Evolutionary conservation across 805 yeast species (phyloP).

Genomic region (Wickerhamomyces mucosus): DNA sequence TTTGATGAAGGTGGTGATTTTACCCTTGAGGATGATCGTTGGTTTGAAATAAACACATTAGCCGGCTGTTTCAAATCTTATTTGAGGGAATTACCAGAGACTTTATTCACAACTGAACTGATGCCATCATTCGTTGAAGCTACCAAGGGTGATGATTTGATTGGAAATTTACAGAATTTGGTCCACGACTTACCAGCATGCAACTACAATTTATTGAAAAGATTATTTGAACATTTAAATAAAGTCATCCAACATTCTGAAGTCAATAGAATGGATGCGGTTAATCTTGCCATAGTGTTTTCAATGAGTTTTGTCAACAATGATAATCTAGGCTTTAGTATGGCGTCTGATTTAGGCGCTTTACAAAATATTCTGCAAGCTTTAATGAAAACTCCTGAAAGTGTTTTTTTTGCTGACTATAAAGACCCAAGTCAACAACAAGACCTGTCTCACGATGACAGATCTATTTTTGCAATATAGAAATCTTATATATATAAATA

Average conservation of each 20-base stretch:
- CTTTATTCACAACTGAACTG: slow-evolving; percentile 59
- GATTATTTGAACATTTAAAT: slow-evolving; percentile 61
- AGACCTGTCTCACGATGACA: too few relatives aligned
- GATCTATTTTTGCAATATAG: too few relatives aligned
- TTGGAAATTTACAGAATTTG: slow-evolving; percentile 22
- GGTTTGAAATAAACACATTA: slow-evolving; percentile 77
- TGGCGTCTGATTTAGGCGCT: slow-evolving; percentile 43
- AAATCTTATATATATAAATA: too few relatives aligned
- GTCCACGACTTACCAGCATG: slow-evolving; percentile 45
- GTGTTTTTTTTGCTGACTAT: slow-evolving; percentile 19
- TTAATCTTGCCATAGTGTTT: slow-evolving; percentile 85
- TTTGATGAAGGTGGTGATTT: slow-evolving; percentile 42
- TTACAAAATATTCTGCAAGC: slow-evolving; percentile 42
- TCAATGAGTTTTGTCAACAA: slow-evolving; percentile 49
- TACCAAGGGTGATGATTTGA: slow-evolving; percentile 24
- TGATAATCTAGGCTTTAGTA: slow-evolving; percentile 31
- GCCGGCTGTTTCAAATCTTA: slow-evolving; percentile 83
- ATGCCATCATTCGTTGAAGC: slow-evolving; percentile 43
- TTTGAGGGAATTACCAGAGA: slow-evolving; percentile 81
- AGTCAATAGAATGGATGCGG: slow-evolving; percentile 77
- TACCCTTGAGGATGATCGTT: slow-evolving; percentile 41
- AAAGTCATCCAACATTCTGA: slow-evolving; percentile 58
- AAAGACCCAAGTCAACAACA: too few relatives aligned
- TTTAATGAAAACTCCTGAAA: slow-evolving; percentile 32
- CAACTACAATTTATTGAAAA: slow-evolving; percentile 59